Percentiles rank a stretch among this genome's conserved stretches.
Evolutionary conservation across 768 basidiomycete genomes (phyloP).

Genomic region (Leccinum variicolor): DNA sequence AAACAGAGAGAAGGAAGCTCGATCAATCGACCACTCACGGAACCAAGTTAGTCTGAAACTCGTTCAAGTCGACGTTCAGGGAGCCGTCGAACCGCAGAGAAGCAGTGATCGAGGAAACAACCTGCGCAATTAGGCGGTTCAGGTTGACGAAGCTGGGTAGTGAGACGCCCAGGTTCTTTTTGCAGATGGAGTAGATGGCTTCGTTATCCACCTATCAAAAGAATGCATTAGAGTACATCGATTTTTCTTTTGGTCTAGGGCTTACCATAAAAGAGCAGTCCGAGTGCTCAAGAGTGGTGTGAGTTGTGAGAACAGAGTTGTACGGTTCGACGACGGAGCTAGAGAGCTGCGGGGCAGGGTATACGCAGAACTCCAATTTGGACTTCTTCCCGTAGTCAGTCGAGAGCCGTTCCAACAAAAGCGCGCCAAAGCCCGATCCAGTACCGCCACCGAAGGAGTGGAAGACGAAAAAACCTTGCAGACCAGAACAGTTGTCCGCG

Average conservation of each 20-base stretch:
- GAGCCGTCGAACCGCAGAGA: constrained; percentile 97
- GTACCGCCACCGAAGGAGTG: constrained; percentile 99
- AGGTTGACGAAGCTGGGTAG: constrained; percentile 91
- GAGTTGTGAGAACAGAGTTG: constrained; percentile 96
- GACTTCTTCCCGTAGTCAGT: constrained; percentile 99
- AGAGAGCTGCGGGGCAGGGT: constrained; percentile 91
- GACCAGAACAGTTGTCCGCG: constrained; percentile 95
- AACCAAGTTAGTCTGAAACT: constrained; percentile 98
- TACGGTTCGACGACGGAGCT: constrained; percentile 99
- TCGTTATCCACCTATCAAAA: constrained; percentile 86
- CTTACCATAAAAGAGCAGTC: constrained; percentile 99
- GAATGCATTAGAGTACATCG: constrained; percentile 6
- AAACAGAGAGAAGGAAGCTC: neutral
- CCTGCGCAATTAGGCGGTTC: constrained; percentile 96
- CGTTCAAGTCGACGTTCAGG: constrained; percentile 94
- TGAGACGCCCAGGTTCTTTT: constrained; percentile 82
- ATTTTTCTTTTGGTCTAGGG: neutral
- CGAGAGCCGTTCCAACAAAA: constrained; percentile 94
- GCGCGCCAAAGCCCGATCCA: constrained; percentile 98
- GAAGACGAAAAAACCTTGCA: constrained; percentile 99
- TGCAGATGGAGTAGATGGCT: constrained; percentile 99
- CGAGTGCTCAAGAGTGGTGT: constrained; percentile 99
- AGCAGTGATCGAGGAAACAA: constrained; percentile 96
- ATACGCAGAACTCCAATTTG: constrained; percentile 97
- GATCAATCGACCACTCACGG: constrained; percentile 60